phyloP scores from a whole-genome alignment of 2,329 filamentous ascomycete genomes.

The Beauveria bassiana region DNA sequence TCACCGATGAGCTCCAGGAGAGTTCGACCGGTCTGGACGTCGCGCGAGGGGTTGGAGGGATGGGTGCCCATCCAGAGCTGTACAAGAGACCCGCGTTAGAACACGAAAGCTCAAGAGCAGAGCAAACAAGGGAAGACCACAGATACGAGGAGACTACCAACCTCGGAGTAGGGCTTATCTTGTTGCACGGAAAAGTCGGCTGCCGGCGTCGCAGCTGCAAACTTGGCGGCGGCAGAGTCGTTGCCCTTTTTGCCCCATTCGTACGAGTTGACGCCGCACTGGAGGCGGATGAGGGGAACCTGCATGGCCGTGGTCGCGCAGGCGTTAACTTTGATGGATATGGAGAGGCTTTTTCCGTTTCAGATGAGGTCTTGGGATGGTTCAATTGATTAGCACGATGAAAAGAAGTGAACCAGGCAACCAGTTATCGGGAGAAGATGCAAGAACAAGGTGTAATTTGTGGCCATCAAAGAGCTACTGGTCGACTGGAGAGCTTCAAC shows the following conservation, averaged over 20 bases:
- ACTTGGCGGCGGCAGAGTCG: constrained; percentile 81
- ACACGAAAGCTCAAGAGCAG: background rate
- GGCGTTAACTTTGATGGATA: background rate
- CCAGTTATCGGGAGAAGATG: background rate
- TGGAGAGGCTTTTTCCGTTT: background rate
- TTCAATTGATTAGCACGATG: background rate
- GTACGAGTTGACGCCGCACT: constrained; percentile 94
- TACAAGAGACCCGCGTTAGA: background rate
- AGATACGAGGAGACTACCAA: constrained; percentile 27
- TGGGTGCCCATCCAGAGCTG: constrained; percentile 99
- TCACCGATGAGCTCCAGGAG: constrained; percentile 82
- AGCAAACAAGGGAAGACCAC: no score
- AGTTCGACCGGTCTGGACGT: constrained; percentile 73
- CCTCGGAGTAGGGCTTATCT: constrained; percentile 92
- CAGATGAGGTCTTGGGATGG: background rate
- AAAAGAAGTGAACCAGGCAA: no score
- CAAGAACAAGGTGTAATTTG: background rate
- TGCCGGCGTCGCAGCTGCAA: constrained; percentile 75
- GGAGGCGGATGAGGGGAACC: constrained; percentile 75
- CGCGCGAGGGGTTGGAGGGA: constrained; percentile 88
- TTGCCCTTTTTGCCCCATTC: constrained; percentile 96
- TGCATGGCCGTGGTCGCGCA: constrained; percentile 40
- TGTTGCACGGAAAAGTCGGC: constrained; percentile 68
- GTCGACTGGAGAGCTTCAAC: background rate
- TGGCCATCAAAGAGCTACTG: background rate